A percentile compares a stretch with the other conserved stretches of the same genome.
Conservation (phyloP, 331 rosid species). For the Rosa hybrid region DNA sequence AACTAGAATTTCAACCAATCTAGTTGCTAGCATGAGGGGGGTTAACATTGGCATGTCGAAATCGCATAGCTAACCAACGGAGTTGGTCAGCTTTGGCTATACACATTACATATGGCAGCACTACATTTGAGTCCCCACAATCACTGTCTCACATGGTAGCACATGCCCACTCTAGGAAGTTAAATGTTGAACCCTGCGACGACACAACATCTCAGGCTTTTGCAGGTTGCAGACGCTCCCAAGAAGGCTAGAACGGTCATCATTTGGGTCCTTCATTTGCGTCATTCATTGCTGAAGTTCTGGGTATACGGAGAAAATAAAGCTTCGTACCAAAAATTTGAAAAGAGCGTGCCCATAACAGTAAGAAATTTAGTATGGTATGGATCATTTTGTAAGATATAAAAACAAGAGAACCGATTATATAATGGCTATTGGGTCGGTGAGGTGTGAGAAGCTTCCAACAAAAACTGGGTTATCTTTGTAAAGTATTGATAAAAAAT, state of each 20-base stretch:
- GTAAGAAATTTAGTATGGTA: background rate
- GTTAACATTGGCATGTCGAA: constrained; percentile 7
- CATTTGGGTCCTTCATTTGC: background rate
- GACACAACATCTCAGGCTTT: constrained; percentile 10
- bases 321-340: background rate
- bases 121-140: background rate
- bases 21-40: background rate
- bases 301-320: background rate
- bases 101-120: background rate
- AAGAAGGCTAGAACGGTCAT: background rate
- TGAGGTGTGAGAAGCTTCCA: background rate
- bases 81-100: constrained; percentile 1
- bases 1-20: background rate
- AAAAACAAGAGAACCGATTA: background rate
- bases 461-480: background rate
- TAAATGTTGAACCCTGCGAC: constrained; percentile 6
- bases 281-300: background rate
- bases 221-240: background rate
- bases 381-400: background rate
- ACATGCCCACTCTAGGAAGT: constrained; percentile 1
- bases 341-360: background rate
- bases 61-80: background rate
- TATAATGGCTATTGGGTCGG: background rate
- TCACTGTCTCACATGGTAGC: constrained; percentile 17
- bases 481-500: background rate